These are phyloP conservation scores for Alternaria infectoria DNA, from an alignment of 2,329 filamentous ascomycete genomes.

Conservation along the genomic window DNA sequence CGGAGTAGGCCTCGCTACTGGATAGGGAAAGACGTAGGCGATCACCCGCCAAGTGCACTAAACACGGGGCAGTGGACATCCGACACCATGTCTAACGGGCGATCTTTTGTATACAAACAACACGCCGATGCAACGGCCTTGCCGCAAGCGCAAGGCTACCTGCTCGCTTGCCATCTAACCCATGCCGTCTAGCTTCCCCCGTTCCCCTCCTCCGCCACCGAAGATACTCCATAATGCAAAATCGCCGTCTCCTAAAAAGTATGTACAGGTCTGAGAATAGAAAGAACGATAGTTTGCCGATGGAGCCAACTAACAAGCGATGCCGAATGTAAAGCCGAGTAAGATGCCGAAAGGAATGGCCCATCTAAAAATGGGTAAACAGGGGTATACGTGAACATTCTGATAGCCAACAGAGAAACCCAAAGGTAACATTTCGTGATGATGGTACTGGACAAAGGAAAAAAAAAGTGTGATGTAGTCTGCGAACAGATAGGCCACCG, in stretches of 20 bases:
- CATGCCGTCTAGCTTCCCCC: background rate
- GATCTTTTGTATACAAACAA: background rate
- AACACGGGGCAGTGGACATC: background rate
- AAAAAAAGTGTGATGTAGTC: background rate
- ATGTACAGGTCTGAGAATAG: background rate
- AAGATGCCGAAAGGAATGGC: background rate
- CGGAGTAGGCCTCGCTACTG: background rate
- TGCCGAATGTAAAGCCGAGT: background rate
- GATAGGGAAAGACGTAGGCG: background rate
- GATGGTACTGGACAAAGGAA: conserved; percentile 2
- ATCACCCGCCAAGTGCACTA: background rate
- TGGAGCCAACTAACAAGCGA: background rate
- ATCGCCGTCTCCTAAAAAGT: background rate
- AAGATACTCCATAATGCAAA: background rate
- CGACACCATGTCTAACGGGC: background rate
- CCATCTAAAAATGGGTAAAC: conserved; percentile 14
- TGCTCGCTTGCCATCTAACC: background rate
- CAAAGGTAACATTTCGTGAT: conserved; percentile 2
- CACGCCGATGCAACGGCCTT: background rate
- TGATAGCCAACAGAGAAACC: conserved; percentile 22
- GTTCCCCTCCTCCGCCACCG: background rate
- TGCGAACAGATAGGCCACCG: background rate
- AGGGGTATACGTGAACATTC: conserved; percentile 32
- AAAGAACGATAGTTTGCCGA: background rate
- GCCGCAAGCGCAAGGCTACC: background rate